A percentile compares a stretch with the other conserved stretches of the same genome.
phyloP scores from a whole-genome alignment of 306 rosid genomes.

The Aeschynomene evenia region DNA sequence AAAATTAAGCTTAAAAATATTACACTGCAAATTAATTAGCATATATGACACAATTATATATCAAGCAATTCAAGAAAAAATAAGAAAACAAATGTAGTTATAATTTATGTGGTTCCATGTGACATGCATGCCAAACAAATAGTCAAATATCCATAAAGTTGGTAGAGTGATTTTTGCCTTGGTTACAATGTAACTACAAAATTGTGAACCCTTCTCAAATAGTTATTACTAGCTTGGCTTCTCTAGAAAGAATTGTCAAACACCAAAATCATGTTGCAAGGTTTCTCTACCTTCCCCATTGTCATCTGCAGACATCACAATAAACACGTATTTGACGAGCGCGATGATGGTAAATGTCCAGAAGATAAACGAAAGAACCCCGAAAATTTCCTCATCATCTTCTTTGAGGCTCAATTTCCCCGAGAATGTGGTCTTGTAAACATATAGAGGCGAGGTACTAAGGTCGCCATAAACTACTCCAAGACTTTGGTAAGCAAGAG shows the following conservation, averaged over 20 bases:
- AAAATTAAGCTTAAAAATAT: neutral
- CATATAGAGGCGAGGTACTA: conserved; percentile 75
- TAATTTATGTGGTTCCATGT: neutral
- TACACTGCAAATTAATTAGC: neutral
- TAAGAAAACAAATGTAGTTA: neutral
- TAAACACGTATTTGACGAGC: conserved; percentile 63
- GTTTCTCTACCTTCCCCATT: conserved; percentile 75
- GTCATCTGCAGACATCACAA: conserved; percentile 73
- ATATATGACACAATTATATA: neutral
- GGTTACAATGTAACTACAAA: conserved; percentile 2
- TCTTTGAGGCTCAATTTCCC: conserved; percentile 65
- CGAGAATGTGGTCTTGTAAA: conserved; percentile 74
- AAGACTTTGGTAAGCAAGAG: conserved; percentile 72
- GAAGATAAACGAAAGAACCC: conserved; percentile 74
- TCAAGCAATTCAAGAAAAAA: neutral
- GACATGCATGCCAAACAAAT: neutral
- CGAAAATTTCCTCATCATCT: conserved; percentile 67
- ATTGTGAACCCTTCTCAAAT: conserved; percentile 13
- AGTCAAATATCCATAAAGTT: neutral
- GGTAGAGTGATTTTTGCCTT: conserved; percentile 10
- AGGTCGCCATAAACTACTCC: conserved; percentile 82
- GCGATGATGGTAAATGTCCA: conserved; percentile 73
- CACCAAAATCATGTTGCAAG: neutral
- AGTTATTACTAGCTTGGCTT: conserved; percentile 5
- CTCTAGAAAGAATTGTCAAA: conserved; percentile 2